A percentile compares a stretch with the other conserved stretches of the same genome.
Evolutionary conservation across 73 alveolate genomes (phyloP).

Genomic region (Paramecium tetraurelia): DNA sequence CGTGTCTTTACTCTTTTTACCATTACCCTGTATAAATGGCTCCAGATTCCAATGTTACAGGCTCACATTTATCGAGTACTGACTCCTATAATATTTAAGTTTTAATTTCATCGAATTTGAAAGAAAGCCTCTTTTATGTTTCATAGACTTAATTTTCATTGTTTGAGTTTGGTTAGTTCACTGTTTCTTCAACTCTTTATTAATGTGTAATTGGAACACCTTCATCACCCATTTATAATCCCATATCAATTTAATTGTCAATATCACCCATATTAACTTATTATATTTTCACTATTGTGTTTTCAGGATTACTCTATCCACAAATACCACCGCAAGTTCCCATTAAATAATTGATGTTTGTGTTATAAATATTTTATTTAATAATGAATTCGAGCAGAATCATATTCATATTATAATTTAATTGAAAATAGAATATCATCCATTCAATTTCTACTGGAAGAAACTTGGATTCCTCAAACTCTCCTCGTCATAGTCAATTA

Average conservation of each 20-base stretch:
- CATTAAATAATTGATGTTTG: background rate
- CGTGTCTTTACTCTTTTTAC: constrained; percentile 65
- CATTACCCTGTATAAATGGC: constrained; percentile 66
- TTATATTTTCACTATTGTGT: background rate
- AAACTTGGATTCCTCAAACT: background rate
- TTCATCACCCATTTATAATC: background rate
- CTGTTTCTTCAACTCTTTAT: background rate
- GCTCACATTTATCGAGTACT: constrained; percentile 35
- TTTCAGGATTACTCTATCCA: constrained; percentile 22
- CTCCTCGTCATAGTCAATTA: background rate
- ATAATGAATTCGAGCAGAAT: background rate
- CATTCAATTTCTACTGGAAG: background rate
- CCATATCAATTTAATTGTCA: background rate
- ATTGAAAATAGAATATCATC: background rate
- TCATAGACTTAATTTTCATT: background rate
- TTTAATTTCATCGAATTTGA: background rate
- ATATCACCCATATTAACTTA: background rate
- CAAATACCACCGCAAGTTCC: constrained; percentile 27
- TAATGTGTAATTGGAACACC: background rate
- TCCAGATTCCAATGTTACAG: constrained; percentile 58
- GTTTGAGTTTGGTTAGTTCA: background rate
- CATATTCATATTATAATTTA: background rate
- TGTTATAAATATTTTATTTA: background rate
- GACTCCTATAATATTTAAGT: background rate
- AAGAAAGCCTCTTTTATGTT: background rate